These are phyloP conservation scores for Vaccinium vitisidaea DNA, from an alignment of 148 eudicot genomes.

Conservation along the genomic window DNA sequence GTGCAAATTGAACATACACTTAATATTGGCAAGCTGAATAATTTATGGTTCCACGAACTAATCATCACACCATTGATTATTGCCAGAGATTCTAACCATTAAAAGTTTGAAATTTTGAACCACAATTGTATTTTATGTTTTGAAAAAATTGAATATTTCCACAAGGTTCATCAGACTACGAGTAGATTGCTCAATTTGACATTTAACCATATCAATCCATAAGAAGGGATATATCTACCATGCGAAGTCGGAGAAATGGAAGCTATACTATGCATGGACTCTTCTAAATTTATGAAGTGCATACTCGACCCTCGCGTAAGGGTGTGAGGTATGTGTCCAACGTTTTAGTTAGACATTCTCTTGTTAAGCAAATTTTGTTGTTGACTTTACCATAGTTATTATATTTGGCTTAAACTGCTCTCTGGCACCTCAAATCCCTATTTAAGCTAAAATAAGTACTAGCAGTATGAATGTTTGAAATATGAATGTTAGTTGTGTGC, in stretches of 20 bases:
- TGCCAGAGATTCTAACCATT: background rate
- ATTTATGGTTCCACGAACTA: background rate
- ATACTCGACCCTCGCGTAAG: no score
- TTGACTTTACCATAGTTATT: no score
- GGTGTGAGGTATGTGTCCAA: no score
- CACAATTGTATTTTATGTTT: background rate
- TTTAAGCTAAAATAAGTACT: no score
- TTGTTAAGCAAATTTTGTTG: no score
- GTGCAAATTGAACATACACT: background rate
- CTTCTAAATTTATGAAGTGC: no score
- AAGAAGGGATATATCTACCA: background rate
- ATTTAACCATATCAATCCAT: background rate
- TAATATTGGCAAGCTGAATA: background rate
- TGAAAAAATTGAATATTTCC: background rate
- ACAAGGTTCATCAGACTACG: background rate
- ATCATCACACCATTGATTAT: background rate
- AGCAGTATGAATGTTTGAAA: no score
- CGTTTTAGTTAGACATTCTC: no score
- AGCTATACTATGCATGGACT: background rate
- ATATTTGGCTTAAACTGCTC: no score
- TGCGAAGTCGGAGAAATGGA: background rate
- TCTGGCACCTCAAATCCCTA: no score
- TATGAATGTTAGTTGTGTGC: no score
- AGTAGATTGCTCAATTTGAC: background rate
- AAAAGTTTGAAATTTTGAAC: background rate